A percentile compares a stretch with the other conserved stretches of the same genome.
Conservation (phyloP, 1,139 yeast species). For the Geotrichum reessii region DNA sequence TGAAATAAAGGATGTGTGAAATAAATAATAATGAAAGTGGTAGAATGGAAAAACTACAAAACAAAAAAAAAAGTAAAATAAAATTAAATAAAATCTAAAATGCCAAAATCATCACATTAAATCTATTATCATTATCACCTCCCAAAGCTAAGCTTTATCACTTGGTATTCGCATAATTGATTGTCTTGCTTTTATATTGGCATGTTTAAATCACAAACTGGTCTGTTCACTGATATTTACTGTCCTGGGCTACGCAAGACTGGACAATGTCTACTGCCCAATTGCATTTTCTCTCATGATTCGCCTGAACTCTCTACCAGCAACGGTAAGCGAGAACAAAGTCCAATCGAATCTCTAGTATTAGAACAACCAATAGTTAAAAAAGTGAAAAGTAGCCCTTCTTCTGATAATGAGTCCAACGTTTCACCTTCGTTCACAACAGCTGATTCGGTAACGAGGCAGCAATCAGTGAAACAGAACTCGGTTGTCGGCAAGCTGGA, state of each 20-base stretch:
- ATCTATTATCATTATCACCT: not conserved
- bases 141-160: too few relatives aligned
- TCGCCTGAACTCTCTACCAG: not conserved
- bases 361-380: not conserved
- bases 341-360: not conserved
- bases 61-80: not conserved
- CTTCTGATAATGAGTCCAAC: not conserved
- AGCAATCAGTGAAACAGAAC: not conserved
- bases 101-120: not conserved
- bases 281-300: conserved; percentile 31
- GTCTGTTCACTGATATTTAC: conserved; percentile 21
- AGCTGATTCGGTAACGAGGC: not conserved
- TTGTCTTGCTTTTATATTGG: not conserved
- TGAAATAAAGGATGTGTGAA: not conserved
- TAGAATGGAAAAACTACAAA: not conserved
- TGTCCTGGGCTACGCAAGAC: conserved; percentile 28
- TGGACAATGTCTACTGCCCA: conserved; percentile 25
- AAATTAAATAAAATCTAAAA: not conserved
- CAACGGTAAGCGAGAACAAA: not conserved
- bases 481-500: not conserved
- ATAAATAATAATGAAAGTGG: not conserved
- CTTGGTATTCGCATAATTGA: too few relatives aligned
- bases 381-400: not conserved
- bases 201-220: conserved; percentile 22
- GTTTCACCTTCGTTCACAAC: not conserved